Base-by-base conservation (phyloP, 2,329 filamentous ascomycete species). In the Fusarium nurragi region DNA sequence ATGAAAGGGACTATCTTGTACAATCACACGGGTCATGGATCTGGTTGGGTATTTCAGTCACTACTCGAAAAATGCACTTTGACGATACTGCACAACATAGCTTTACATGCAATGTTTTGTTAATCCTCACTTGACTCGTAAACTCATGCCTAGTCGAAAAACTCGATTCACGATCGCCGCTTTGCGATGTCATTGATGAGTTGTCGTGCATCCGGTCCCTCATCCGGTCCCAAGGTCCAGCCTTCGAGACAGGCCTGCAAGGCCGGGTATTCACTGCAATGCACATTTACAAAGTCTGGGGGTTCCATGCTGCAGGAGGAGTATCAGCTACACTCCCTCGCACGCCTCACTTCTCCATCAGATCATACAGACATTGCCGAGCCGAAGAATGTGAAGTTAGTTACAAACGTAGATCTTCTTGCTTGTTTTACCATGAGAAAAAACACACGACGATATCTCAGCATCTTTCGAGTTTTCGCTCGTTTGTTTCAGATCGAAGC, bases 131-230 rank as follows among this genome's bases (percentile, higher is more conserved):
- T 30, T 23, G 32, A 6, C n/a, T 9, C 10, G 13, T 16, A 9
- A 19, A 26, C 5, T 13, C 23, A 19, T 23, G 13, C 1, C 36
- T 41, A 5, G 18, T 19, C 16, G 12, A 7, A 13, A 52, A 37
- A 38, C 22, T 18, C 46, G 19, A 38, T 13, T 48, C 22, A 40
- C 16, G 21, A 44, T 23, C 13, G 23, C 6, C 21, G 5, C 16
- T 22, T 10, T 8, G 9, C 25, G n/a, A 16, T 23, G 16, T 40
- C 30, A 38, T n/a, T 38, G 45, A 44, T 66, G 62, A 66, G 51
- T 46, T 66, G 53, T 64, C 25, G 13, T 54, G 53, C 58, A 64
- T 67, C 58, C 63, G 58, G 62, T 64, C 37, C 19, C 18, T 38
- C 36, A 67, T 19, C 63, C 63, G 48, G 48, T 51, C 52, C 22